Conservation (phyloP, 75 land plant genomes). For the Cupressus sempervirens region DNA sequence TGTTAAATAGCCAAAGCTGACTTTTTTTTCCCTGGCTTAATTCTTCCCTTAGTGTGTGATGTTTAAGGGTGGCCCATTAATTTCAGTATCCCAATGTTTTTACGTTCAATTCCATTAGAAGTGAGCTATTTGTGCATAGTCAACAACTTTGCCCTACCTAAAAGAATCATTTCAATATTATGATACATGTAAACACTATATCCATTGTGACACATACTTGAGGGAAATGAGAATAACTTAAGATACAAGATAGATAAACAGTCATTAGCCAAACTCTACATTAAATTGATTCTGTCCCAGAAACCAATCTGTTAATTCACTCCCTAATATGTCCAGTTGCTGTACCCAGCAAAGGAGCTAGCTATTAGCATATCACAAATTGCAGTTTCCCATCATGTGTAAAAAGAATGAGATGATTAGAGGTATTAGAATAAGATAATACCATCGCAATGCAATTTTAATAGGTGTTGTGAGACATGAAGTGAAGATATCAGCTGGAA, state of each 20-base stretch:
- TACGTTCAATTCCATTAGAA: no score
- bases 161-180: neutral
- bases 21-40: no score
- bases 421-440: neutral
- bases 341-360: neutral
- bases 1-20: no score
- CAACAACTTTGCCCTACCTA: no score
- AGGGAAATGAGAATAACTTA: neutral
- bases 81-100: no score
- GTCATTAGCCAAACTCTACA: neutral
- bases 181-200: neutral
- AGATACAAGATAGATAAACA: neutral
- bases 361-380: neutral
- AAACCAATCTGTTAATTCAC: neutral
- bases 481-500: conserved; percentile 96
- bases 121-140: no score
- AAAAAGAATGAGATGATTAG: neutral
- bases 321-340: neutral
- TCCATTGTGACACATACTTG: neutral
- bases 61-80: no score
- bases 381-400: neutral
- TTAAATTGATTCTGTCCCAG: neutral
- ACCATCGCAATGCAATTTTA: conserved; percentile 94
- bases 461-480: conserved; percentile 97
- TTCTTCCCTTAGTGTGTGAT: no score